These are phyloP conservation scores for Phytopythium montanum DNA, from an alignment of 352 stramenopile genomes.

Conservation along the genomic window DNA sequence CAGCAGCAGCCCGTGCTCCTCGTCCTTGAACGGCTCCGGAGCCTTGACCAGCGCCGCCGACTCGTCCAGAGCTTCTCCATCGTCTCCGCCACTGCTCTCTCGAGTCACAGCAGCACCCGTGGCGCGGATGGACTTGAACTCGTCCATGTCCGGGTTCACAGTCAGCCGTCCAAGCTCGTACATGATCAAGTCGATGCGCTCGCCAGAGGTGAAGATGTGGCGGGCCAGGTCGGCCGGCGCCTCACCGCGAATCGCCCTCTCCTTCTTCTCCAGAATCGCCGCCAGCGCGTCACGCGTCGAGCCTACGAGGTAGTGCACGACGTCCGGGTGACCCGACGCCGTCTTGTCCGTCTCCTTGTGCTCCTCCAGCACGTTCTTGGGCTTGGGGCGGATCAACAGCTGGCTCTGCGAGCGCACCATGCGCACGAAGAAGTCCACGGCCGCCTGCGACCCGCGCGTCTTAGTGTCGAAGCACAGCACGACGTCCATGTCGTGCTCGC, in stretches of 20 bases:
- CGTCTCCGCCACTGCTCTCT: conserved; percentile 4
- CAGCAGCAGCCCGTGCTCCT: conserved; percentile 65
- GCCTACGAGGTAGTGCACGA: conserved; percentile 56
- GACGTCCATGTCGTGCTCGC: conserved; percentile 65
- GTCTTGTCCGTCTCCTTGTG: conserved; percentile 19
- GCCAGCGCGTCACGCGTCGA: conserved; percentile 41
- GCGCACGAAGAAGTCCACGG: conserved; percentile 65
- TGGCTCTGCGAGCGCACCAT: conserved; percentile 63
- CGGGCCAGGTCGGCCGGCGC: conserved; percentile 37
- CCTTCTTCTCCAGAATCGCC: conserved; percentile 56
- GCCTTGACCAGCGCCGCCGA: conserved; percentile 12
- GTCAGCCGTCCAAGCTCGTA: conserved; percentile 62
- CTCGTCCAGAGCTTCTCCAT: not conserved
- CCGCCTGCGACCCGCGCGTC: conserved; percentile 29
- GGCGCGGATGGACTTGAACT: not conserved
- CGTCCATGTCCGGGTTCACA: conserved; percentile 27
- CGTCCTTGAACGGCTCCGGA: conserved; percentile 53
- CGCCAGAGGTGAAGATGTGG: conserved; percentile 58
- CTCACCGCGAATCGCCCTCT: conserved; percentile 37
- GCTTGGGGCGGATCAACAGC: conserved; percentile 46
- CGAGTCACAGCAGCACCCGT: conserved; percentile 1
- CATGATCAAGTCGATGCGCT: conserved; percentile 73
- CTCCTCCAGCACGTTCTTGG: conserved; percentile 28
- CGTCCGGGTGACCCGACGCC: conserved; percentile 7
- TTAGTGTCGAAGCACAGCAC: conserved; percentile 72